Percentiles rank a stretch among this genome's conserved stretches.
Evolutionary conservation across 2,329 filamentous ascomycete genomes (phyloP).

Genomic region (Aspergillus sp.): DNA sequence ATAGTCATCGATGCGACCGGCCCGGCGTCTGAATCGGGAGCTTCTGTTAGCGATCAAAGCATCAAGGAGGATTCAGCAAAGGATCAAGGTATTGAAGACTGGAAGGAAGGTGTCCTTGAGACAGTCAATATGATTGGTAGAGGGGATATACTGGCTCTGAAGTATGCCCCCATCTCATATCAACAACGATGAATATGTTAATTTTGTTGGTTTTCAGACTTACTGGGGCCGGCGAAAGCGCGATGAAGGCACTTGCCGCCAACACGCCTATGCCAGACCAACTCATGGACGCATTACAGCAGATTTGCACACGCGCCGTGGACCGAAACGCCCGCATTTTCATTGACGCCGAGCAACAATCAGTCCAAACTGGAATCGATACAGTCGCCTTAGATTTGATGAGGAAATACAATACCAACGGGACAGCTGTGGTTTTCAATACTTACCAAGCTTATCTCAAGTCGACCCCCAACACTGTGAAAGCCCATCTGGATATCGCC

Average conservation of each 20-base stretch:
- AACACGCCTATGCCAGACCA: conserved; percentile 63
- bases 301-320: conserved; percentile 61
- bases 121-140: conserved; percentile 57
- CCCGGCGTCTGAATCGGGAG: too few relatives aligned
- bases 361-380: conserved; percentile 76
- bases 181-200: too few relatives aligned
- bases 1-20: conserved; percentile 59
- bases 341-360: conserved; percentile 83
- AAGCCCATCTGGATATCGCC: conserved; percentile 62
- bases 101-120: conserved; percentile 73
- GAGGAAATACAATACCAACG: conserved; percentile 69
- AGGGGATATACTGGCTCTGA: conserved; percentile 67
- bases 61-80: conserved; percentile 16
- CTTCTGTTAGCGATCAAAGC: conserved; percentile 3
- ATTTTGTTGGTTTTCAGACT: conserved; percentile 47
- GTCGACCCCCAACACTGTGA: conserved; percentile 58
- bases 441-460: conserved; percentile 80
- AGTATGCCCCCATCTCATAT: conserved; percentile 37
- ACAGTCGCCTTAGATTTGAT: conserved; percentile 77
- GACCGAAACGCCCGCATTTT: conserved; percentile 71
- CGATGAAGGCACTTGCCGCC: conserved; percentile 68
- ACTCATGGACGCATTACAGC: conserved; percentile 69
- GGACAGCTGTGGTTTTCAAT: conserved; percentile 71
- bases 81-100: conserved; percentile 49
- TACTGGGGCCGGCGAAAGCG: conserved; percentile 74